phyloP scores from a whole-genome alignment of 1,139 yeast species.

The Geotrichum macrosporum region DNA sequence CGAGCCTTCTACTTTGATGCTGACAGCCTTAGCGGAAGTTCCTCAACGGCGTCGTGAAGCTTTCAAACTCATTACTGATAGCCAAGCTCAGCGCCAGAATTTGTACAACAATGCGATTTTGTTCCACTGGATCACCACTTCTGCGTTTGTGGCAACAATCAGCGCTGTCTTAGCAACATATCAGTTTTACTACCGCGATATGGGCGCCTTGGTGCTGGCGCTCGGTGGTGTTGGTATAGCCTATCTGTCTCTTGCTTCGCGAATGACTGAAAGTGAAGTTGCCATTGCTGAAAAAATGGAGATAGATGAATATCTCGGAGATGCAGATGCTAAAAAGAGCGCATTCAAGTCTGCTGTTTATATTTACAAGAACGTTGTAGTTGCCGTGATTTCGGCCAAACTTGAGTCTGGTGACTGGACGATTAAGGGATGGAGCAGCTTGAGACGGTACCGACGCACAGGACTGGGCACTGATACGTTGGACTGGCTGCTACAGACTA shows the following conservation, averaged over 20 bases:
- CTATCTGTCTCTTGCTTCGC: conserved; percentile 24
- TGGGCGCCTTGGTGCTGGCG: conserved; percentile 23
- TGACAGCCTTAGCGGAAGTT: conserved; percentile 3
- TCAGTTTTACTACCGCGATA: conserved; percentile 14
- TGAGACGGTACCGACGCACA: conserved; percentile 27
- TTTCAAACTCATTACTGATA: conserved; percentile 26
- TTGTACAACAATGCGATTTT: conserved; percentile 25
- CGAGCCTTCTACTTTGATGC: conserved; percentile 5
- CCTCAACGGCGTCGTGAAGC: conserved; percentile 16
- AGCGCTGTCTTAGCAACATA: not conserved
- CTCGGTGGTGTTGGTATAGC: conserved; percentile 25
- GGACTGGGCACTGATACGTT: conserved; percentile 31
- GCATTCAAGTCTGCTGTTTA: conserved; percentile 24
- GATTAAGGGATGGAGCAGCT: conserved; percentile 28
- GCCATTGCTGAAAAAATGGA: conserved; percentile 18
- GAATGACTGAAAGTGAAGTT: conserved; percentile 23
- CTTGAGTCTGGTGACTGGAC: conserved; percentile 11
- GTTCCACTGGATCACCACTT: conserved; percentile 12
- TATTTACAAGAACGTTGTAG: conserved; percentile 25
- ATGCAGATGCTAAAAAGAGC: conserved; percentile 1
- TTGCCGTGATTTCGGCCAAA: conserved; percentile 24
- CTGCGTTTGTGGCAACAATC: conserved; percentile 13
- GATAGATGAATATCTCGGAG: conserved; percentile 11
- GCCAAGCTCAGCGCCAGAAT: conserved; percentile 27
- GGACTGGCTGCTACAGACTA: conserved; percentile 22